These are phyloP conservation scores for Neofusicoccum kwambonambiense DNA, from an alignment of 2,329 filamentous ascomycete genomes.

Conservation along the genomic window DNA sequence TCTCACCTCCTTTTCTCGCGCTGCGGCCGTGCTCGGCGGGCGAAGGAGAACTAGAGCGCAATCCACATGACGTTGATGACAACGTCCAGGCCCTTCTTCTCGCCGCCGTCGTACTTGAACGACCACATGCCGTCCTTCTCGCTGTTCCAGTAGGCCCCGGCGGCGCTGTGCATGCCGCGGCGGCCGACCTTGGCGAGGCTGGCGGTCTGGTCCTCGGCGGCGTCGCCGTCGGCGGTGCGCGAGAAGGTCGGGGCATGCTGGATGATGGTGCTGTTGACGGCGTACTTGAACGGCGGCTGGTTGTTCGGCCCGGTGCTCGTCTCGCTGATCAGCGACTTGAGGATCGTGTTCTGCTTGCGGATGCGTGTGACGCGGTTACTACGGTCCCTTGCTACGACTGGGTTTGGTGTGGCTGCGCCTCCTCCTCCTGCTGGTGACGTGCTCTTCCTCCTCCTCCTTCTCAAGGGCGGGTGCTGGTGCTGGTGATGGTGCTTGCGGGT, in stretches of 20 bases:
- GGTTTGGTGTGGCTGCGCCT: no score
- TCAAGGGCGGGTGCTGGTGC: constrained; percentile 8
- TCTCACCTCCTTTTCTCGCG: neutral
- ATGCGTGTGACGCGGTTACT: neutral
- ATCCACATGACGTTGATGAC: constrained; percentile 68
- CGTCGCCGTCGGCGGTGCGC: constrained; percentile 43
- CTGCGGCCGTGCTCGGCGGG: no score
- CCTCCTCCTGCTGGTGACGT: no score
- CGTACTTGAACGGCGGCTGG: constrained; percentile 79
- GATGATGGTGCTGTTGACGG: constrained; percentile 97
- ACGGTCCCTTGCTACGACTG: neutral
- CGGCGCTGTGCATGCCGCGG: constrained; percentile 85
- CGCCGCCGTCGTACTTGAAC: constrained; percentile 71
- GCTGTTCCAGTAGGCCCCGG: constrained; percentile 86
- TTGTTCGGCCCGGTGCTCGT: constrained; percentile 59
- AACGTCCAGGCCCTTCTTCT: constrained; percentile 53
- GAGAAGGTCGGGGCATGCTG: constrained; percentile 62
- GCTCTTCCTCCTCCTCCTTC: no score
- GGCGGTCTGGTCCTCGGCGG: constrained; percentile 53
- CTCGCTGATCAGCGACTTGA: constrained; percentile 75
- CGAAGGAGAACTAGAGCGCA: constrained; percentile 50
- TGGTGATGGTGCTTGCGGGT: constrained; percentile 19
- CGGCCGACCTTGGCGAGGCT: constrained; percentile 74
- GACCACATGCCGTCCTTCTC: constrained; percentile 89
- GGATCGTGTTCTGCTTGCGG: constrained; percentile 64